Evolutionary conservation across 2,329 filamentous ascomycete genomes (phyloP).

Genomic region (Fusarium tanahbumbuense): DNA sequence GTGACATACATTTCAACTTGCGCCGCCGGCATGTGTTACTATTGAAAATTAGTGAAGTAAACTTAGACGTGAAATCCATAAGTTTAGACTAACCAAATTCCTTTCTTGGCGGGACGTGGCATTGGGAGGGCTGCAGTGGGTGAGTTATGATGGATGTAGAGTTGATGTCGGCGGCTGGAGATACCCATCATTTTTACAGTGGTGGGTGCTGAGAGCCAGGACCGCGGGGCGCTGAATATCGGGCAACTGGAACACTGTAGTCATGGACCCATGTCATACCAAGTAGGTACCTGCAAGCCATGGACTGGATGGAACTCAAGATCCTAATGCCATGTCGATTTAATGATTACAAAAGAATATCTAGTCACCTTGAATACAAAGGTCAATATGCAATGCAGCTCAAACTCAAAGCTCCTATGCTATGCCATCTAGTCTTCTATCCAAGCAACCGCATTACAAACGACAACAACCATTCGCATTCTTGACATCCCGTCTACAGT

Average conservation of each 20-base stretch:
- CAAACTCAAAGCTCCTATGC: neutral
- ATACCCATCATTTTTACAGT: neutral
- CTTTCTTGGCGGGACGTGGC: conserved; percentile 42
- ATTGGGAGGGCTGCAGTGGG: neutral
- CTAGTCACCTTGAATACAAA: neutral
- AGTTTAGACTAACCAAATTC: conserved; percentile 20
- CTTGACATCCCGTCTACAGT: conserved; percentile 37
- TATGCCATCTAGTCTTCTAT: neutral
- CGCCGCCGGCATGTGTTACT: conserved; percentile 54
- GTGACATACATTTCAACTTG: conserved; percentile 51
- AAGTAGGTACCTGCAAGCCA: neutral
- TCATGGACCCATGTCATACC: neutral
- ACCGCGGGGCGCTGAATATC: neutral
- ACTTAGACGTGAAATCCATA: too few relatives aligned
- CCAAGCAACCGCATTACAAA: neutral
- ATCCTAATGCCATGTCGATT: neutral
- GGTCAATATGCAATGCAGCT: neutral
- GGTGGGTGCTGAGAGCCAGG: too few relatives aligned
- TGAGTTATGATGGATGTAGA: neutral
- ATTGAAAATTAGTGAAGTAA: neutral
- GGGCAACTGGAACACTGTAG: neutral
- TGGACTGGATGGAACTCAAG: neutral
- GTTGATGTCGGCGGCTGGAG: neutral
- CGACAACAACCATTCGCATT: conserved; percentile 16
- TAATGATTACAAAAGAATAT: neutral